Evolutionary conservation across 2,329 filamentous ascomycete species (phyloP), one percentile per base, ranked within the genome.

Genomic region (Verticillium isaacii): DNA sequence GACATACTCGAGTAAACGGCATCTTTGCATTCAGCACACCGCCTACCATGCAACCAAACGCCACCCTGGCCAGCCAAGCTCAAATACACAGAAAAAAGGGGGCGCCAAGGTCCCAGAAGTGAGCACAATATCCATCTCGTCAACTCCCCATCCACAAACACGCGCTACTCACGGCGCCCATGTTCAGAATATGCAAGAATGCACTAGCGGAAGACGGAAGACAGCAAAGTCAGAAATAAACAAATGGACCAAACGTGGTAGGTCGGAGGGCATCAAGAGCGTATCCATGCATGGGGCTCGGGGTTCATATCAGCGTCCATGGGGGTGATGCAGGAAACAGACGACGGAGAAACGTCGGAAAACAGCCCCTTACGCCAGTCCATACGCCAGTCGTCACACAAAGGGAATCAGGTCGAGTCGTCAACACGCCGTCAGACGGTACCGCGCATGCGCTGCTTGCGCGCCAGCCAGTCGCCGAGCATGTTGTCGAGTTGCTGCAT

Each of bases 391-490:
- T 60, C 54, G 55, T 64, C 17, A 59, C 15, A 57, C 55, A 57
- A 57, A 36, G 32, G 34, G 34, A 19, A 57, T 34, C 29, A n/a
- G 54, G 25, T 15, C 29, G 29, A 23, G 17, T n/a, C 55, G 32
- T 32, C 19, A 5, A 23, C 12, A 17, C 19, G 23, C 57, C 32
- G 23, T 59, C 72, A 85, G 60, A 82, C 71, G 19, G 76, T 74
- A 57, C 82, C 80, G 77, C 86, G 74, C 71, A 84, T 69, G 78
- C 89, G 78, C 81, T 88, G 81, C 80, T 92, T 83, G 72, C 89
- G 79, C 73, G 90, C 83, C 70, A 96, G 81, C 89, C 92, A 93
- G 70, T 91, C 88, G 67, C 89, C 89, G 55, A 97, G 84, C 85
- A 97, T 88, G 23, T 90, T 87, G 77, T 99, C 94, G 67, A 98